A percentile compares a stretch with the other conserved stretches of the same genome.
These are phyloP conservation scores for Neurospora sp. DNA, from an alignment of 495 filamentous ascomycete species.

Conservation along the genomic window DNA sequence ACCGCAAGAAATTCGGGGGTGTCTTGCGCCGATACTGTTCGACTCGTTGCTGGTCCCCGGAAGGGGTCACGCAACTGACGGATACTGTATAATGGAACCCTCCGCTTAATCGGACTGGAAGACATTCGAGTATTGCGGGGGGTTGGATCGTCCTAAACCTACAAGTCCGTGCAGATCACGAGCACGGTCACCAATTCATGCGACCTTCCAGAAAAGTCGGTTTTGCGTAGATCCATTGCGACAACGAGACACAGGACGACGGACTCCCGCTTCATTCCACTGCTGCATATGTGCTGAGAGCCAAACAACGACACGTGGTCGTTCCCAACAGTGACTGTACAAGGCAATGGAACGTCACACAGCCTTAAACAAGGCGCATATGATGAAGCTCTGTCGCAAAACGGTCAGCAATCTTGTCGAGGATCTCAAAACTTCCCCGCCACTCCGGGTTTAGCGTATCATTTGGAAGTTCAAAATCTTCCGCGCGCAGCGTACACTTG, in stretches of 20 bases:
- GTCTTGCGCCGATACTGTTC: background rate
- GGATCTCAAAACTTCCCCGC: background rate
- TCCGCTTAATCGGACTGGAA: background rate
- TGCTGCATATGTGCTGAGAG: background rate
- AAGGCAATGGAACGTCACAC: background rate
- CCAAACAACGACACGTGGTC: slow-evolving; percentile 4
- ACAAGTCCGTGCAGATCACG: background rate
- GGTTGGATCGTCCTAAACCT: background rate
- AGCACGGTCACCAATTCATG: background rate
- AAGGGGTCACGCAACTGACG: background rate
- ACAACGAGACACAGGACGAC: background rate
- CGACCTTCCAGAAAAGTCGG: background rate
- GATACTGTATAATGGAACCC: background rate
- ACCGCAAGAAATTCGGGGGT: background rate
- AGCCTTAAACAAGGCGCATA: background rate
- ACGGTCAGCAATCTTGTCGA: background rate
- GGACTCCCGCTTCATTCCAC: background rate
- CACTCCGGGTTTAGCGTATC: background rate
- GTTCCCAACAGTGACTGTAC: background rate
- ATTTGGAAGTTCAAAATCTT: background rate
- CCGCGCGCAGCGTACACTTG: background rate
- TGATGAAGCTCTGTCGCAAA: background rate
- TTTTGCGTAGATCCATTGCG: background rate
- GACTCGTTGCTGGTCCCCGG: background rate
- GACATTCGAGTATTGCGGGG: background rate